Conservation (phyloP, 129 eudicot species). For the Chrysanthemum makinoi region DNA sequence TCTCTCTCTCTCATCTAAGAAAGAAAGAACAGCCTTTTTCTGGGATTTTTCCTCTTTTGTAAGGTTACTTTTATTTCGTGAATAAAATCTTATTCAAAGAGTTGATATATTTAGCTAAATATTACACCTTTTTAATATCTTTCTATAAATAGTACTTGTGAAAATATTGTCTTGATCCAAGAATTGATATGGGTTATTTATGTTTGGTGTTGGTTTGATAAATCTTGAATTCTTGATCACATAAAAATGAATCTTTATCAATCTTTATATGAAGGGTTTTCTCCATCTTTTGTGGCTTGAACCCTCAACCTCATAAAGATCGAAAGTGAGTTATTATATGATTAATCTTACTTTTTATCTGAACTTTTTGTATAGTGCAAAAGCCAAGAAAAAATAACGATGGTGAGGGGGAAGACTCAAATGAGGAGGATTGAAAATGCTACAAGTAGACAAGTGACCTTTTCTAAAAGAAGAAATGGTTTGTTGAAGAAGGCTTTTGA, state of each 20-base stretch:
- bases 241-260: conserved; percentile 5
- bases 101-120: conserved; percentile 24
- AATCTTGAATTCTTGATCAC: conserved; percentile 24
- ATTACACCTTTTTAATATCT: conserved; percentile 16
- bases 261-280: neutral
- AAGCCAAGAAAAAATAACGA: conserved; percentile 14
- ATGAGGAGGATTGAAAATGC: conserved; percentile 92
- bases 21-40: conserved; percentile 35
- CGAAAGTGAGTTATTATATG: neutral
- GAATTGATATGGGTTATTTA: conserved; percentile 20
- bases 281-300: neutral
- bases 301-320: neutral
- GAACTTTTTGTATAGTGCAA: neutral
- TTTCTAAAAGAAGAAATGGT: conserved; percentile 81
- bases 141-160: conserved; percentile 15
- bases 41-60: conserved; percentile 37
- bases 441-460: conserved; percentile 86
- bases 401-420: conserved; percentile 93
- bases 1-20: conserved; percentile 17
- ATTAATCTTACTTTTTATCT: neutral
- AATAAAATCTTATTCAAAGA: conserved; percentile 26
- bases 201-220: conserved; percentile 15
- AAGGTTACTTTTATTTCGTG: conserved; percentile 31
- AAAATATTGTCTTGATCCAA: conserved; percentile 27
- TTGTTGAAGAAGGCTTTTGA: conserved; percentile 76